Percentiles rank a stretch among this genome's conserved stretches.
These are phyloP conservation scores for Knoxdaviesia capensis DNA, from an alignment of 2,329 filamentous ascomycete genomes.

Conservation along the genomic window DNA sequence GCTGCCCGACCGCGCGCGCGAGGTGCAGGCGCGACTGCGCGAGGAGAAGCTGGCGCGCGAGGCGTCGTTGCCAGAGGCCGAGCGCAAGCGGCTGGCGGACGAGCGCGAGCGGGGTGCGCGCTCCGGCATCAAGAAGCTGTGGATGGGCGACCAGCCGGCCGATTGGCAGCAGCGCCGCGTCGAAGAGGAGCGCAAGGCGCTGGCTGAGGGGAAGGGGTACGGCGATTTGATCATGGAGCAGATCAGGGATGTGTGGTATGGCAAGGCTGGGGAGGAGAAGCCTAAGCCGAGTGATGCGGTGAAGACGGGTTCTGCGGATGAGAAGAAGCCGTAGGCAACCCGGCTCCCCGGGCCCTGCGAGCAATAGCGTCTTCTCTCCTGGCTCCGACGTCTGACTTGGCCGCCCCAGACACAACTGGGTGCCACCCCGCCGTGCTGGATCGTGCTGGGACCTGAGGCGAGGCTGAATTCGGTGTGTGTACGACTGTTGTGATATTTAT, in stretches of 20 bases:
- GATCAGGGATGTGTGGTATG: constrained; percentile 30
- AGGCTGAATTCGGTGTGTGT: too few relatives aligned
- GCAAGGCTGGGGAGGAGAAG: constrained; percentile 10
- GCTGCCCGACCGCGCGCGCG: constrained; percentile 34
- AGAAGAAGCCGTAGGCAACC: too few relatives aligned
- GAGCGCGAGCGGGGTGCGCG: constrained; percentile 10
- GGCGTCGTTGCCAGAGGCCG: constrained; percentile 11
- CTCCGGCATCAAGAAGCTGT: constrained; percentile 24
- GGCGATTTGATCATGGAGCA: constrained; percentile 35
- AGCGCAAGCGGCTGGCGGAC: constrained; percentile 11
- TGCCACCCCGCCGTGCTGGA: too few relatives aligned
- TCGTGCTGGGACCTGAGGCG: too few relatives aligned
- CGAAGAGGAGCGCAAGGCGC: constrained; percentile 28
- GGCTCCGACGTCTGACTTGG: too few relatives aligned
- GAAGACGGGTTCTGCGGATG: too few relatives aligned
- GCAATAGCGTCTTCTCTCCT: too few relatives aligned
- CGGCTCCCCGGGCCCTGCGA: too few relatives aligned
- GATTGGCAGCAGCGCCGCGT: constrained; percentile 32
- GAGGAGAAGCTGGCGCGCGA: constrained; percentile 21
- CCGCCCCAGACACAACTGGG: too few relatives aligned
- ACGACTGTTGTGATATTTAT: too few relatives aligned
- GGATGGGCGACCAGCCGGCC: constrained; percentile 36
- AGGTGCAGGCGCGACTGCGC: constrained; percentile 23
- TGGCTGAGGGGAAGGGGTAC: constrained; percentile 34
- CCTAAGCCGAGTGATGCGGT: not conserved